These are phyloP conservation scores for Leptodermis oblonga DNA, from an alignment of 257 asterid species.

Conservation along the genomic window DNA sequence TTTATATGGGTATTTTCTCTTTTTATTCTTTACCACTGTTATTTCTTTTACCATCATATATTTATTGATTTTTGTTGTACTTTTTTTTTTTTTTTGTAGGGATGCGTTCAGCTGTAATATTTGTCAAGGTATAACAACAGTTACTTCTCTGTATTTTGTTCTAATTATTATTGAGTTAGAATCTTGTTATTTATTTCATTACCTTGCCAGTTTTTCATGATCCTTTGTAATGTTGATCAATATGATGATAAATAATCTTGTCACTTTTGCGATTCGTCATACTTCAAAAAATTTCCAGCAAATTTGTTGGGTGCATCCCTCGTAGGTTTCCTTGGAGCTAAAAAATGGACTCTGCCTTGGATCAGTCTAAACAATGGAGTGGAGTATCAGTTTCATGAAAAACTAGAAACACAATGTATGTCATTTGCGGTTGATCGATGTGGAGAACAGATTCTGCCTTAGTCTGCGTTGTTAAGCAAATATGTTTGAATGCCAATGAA, in stretches of 20 bases:
- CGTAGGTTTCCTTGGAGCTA: neutral
- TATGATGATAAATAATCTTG: neutral
- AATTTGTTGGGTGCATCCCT: neutral
- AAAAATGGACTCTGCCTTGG: neutral
- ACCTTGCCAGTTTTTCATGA: slow-evolving; percentile 5
- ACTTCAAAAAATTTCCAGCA: neutral
- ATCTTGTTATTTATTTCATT: neutral
- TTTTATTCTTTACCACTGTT: slow-evolving; percentile 9
- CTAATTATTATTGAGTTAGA: neutral
- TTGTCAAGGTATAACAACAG: slow-evolving; percentile 60
- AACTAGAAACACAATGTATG: neutral
- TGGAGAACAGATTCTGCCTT: neutral
- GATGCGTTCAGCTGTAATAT: slow-evolving; percentile 57
- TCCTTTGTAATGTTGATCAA: neutral
- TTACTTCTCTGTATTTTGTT: slow-evolving; percentile 3
- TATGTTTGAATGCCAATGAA: neutral
- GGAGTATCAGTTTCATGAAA: neutral
- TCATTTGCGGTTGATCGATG: neutral
- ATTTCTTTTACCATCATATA: neutral
- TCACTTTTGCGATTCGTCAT: neutral
- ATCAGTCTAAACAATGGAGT: neutral
- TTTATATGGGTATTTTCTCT: slow-evolving; percentile 47
- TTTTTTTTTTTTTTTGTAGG: slow-evolving; percentile 33
- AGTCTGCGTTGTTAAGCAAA: neutral
- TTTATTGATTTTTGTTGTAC: slow-evolving; percentile 4